phyloP scores from a whole-genome alignment of 2,329 filamentous ascomycete species.

The Colletotrichum spaethianum region DNA sequence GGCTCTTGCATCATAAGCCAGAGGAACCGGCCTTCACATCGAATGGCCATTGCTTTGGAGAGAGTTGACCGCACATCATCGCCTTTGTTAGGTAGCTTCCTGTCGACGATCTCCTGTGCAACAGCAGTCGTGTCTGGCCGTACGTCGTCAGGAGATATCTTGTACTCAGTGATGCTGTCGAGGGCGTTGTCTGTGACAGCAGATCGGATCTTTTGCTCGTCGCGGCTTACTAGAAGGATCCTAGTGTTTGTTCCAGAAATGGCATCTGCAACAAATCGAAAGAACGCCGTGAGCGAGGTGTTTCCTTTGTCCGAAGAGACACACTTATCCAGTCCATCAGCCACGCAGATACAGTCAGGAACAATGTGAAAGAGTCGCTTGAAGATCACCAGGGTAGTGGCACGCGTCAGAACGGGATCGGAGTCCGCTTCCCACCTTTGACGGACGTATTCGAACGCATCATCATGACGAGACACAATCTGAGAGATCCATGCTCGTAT shows the following conservation, averaged over 20 bases:
- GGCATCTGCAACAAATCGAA: constrained; percentile 33
- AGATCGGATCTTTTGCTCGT: constrained; percentile 45
- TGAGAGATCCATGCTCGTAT: constrained; percentile 51
- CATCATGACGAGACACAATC: constrained; percentile 24
- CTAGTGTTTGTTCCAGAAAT: constrained; percentile 32
- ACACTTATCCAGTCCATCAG: constrained; percentile 55
- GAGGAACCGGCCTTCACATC: constrained; percentile 53
- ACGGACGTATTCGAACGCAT: constrained; percentile 39
- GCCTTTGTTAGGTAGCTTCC: constrained; percentile 47
- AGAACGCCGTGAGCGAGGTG: constrained; percentile 39
- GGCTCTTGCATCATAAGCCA: constrained; percentile 50
- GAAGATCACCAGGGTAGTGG: constrained; percentile 44
- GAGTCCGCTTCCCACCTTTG: constrained; percentile 11
- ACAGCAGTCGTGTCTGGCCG: constrained; percentile 44
- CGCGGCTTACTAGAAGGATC: constrained; percentile 48
- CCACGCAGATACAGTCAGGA: constrained; percentile 44
- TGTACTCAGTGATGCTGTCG: constrained; percentile 33
- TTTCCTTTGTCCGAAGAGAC: neutral
- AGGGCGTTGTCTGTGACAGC: constrained; percentile 29
- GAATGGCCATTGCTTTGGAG: constrained; percentile 45
- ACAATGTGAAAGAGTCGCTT: constrained; percentile 26
- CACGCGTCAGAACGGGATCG: constrained; percentile 37
- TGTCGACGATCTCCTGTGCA: constrained; percentile 47
- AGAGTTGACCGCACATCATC: constrained; percentile 39
- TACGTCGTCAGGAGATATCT: constrained; percentile 44